Evolutionary conservation across 495 filamentous ascomycete species (phyloP).

Genomic region (Aspergillus sclerotiicarbonarius): DNA sequence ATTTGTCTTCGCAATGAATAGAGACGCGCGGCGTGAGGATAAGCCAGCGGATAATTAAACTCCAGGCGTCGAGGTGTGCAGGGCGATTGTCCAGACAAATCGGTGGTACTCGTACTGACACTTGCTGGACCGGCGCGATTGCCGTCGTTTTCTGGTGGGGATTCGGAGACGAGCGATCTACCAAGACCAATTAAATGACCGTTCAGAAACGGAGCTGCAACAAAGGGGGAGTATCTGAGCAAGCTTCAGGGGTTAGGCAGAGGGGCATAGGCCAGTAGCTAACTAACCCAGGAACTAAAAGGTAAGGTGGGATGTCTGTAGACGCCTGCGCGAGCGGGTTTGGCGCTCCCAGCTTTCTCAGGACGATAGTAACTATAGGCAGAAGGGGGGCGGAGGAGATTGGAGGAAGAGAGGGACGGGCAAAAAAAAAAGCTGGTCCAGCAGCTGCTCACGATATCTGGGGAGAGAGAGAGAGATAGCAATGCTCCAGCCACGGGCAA

Average conservation of each 20-base stretch:
- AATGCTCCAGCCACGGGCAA: slow-evolving; percentile 9
- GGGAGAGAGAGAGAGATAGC: neutral
- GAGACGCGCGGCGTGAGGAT: slow-evolving; percentile 7
- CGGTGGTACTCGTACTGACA: slow-evolving; percentile 4
- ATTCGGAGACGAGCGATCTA: slow-evolving; percentile 29
- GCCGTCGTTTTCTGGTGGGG: slow-evolving; percentile 27
- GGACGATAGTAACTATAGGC: neutral
- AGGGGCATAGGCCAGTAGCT: slow-evolving; percentile 14
- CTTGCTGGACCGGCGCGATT: slow-evolving; percentile 14
- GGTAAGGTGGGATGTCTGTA: neutral
- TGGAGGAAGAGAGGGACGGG: slow-evolving; percentile 8
- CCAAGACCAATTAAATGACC: slow-evolving; percentile 29
- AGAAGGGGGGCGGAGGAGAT: neutral
- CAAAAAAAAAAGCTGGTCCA: slow-evolving; percentile 7
- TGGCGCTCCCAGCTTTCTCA: neutral
- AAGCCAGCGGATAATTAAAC: slow-evolving; percentile 15
- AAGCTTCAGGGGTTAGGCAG: slow-evolving; percentile 20
- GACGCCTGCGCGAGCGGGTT: neutral
- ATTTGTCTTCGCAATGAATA: neutral
- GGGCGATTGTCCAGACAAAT: slow-evolving; percentile 8
- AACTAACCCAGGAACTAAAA: slow-evolving; percentile 13
- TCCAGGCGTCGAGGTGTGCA: slow-evolving; percentile 12
- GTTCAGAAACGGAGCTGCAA: slow-evolving; percentile 18
- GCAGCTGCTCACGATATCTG: slow-evolving; percentile 7
- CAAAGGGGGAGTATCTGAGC: slow-evolving; percentile 12